These are phyloP conservation scores for Clathrospora elynae DNA, from an alignment of 2,329 filamentous ascomycete genomes.

Conservation along the genomic window DNA sequence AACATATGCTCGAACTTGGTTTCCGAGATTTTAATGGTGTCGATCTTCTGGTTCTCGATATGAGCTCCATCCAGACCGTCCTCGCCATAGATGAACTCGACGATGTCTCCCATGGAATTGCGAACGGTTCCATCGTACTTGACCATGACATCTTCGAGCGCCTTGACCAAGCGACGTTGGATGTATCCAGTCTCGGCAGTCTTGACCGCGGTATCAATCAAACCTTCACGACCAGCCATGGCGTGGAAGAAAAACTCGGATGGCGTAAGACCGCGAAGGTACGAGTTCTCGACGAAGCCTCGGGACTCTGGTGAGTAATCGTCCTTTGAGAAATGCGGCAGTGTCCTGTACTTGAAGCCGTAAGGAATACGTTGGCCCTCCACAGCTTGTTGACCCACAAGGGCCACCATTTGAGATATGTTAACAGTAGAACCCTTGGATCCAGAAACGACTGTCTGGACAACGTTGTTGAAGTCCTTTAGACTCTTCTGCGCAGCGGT, in stretches of 20 bases:
- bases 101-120: conserved; percentile 93
- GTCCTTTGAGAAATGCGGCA: conserved; percentile 98
- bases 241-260: conserved; percentile 99
- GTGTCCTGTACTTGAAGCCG: conserved; percentile 95
- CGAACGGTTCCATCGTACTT: conserved; percentile 97
- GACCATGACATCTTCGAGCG: conserved; percentile 94
- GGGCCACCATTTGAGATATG: conserved; percentile 98
- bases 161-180: conserved; percentile 96
- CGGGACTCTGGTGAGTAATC: conserved; percentile 97
- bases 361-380: conserved; percentile 99
- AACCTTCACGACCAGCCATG: conserved; percentile 99
- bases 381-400: conserved; percentile 97
- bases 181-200: conserved; percentile 99
- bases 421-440: conserved; percentile 99
- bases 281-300: conserved; percentile 98
- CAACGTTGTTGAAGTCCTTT: conserved; percentile 95
- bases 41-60: conserved; percentile 91
- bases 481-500: conserved; percentile 87
- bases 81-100: conserved; percentile 97
- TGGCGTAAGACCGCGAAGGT: conserved; percentile 91
- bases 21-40: conserved; percentile 81
- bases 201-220: conserved; percentile 99
- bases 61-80: conserved; percentile 91
- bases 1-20: conserved; percentile 79
- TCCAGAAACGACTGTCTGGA: conserved; percentile 93